Conservation (phyloP, 495 filamentous ascomycete species). For the Aspergillus conjunctus region DNA sequence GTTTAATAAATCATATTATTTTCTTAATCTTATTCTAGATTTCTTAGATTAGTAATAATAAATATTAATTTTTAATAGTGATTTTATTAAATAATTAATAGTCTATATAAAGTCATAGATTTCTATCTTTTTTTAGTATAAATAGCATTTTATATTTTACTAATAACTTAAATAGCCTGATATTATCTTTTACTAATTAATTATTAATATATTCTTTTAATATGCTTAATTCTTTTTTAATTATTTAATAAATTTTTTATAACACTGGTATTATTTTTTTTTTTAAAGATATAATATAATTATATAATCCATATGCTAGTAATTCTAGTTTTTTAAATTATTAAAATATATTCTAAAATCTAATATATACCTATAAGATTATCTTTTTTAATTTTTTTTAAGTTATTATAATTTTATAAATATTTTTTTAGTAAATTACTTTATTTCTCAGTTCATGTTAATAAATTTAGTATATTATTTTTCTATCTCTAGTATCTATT, state of each 20-base stretch:
- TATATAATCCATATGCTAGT: background rate
- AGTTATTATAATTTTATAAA: background rate
- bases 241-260: background rate
- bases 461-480: too few relatives aligned
- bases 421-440: background rate
- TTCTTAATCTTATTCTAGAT: background rate
- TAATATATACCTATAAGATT: background rate
- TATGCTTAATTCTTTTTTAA: background rate
- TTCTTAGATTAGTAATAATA: background rate
- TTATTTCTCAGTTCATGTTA: background rate
- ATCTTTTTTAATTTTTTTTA: background rate
- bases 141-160: background rate
- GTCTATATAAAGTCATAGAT: background rate
- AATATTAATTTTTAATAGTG: background rate
- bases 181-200: background rate
- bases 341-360: background rate
- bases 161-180: background rate
- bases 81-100: background rate
- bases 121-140: background rate
- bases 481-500: too few relatives aligned
- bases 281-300: background rate
- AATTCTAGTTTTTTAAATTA: conserved; percentile 1
- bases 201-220: conserved; percentile 2
- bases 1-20: background rate
- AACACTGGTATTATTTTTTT: background rate